These are phyloP conservation scores for Ephemerocybe angulata DNA, from an alignment of 768 basidiomycete species.

Conservation along the genomic window DNA sequence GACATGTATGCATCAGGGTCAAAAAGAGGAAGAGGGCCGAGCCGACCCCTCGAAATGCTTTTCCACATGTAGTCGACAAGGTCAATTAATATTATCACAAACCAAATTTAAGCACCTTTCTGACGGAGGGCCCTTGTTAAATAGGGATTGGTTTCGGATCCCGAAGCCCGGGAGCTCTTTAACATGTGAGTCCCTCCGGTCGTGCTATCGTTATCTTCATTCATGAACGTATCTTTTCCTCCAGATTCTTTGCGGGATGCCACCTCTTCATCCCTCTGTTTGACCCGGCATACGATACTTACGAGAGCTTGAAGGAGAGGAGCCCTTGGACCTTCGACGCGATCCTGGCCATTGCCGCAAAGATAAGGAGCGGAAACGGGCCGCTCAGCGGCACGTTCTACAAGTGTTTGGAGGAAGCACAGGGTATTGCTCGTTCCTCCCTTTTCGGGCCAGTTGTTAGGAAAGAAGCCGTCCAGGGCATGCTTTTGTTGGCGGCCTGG, in stretches of 20 bases:
- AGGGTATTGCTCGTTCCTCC: conserved; percentile 90
- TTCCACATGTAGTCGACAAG: conserved; percentile 89
- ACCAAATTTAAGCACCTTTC: background rate
- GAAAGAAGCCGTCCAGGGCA: conserved; percentile 94
- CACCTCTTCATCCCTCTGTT: conserved; percentile 96
- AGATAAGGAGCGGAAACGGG: conserved; percentile 88
- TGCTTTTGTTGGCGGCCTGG: conserved; percentile 91
- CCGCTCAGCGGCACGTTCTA: conserved; percentile 84
- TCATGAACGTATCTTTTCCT: conserved; percentile 31
- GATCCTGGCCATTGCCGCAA: conserved; percentile 86
- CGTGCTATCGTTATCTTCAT: conserved; percentile 27
- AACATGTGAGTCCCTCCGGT: conserved; percentile 67
- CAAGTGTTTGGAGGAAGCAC: conserved; percentile 89
- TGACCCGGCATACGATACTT: conserved; percentile 90
- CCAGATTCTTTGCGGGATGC: conserved; percentile 92
- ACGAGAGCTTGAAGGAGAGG: conserved; percentile 86
- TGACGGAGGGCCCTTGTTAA: background rate
- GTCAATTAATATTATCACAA: conserved; percentile 29
- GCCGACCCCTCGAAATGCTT: conserved; percentile 79
- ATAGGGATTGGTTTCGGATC: conserved; percentile 80
- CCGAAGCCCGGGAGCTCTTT: conserved; percentile 86
- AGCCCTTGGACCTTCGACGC: conserved; percentile 96
- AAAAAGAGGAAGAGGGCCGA: conserved; percentile 85
- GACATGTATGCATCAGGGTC: conserved; percentile 39
- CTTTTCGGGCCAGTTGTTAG: conserved; percentile 91